Conservation (phyloP, 495 filamentous ascomycete genomes). For the Aspergillus asperescens region DNA sequence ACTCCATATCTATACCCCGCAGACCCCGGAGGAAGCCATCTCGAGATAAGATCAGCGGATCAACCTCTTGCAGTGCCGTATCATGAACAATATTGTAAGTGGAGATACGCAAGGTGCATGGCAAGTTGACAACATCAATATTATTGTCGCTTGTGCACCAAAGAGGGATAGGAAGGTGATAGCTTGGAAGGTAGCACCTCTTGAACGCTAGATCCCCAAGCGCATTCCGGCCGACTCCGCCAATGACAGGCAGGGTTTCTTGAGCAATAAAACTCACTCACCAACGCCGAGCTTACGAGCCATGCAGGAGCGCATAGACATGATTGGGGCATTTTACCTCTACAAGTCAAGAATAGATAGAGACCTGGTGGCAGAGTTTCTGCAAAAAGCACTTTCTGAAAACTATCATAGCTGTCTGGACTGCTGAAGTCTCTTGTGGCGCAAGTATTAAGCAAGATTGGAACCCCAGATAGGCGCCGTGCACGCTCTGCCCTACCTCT, state of each 20-base stretch:
- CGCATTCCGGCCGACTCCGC: neutral
- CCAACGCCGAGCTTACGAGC: slow-evolving; percentile 1
- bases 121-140: neutral
- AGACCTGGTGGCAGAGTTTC: neutral
- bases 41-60: slow-evolving; percentile 16
- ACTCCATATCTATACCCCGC: neutral
- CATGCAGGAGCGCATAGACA: neutral
- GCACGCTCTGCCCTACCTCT: no score
- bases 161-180: slow-evolving; percentile 11
- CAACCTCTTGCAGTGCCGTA: slow-evolving; percentile 5
- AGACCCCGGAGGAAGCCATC: neutral
- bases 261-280: slow-evolving; percentile 10
- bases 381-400: no score
- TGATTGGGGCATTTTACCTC: neutral
- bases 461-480: neutral
- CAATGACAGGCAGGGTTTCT: slow-evolving; percentile 7
- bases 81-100: slow-evolving; percentile 1
- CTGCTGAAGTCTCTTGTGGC: no score
- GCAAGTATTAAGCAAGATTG: no score
- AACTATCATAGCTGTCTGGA: no score
- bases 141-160: slow-evolving; percentile 7
- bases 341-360: neutral
- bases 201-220: neutral
- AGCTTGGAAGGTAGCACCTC: no score
- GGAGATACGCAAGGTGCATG: slow-evolving; percentile 7